A percentile compares a stretch with the other conserved stretches of the same genome.
These are phyloP conservation scores for Coriolopsis trogii DNA, from an alignment of 1,284 basidiomycete genomes.

Conservation along the genomic window DNA sequence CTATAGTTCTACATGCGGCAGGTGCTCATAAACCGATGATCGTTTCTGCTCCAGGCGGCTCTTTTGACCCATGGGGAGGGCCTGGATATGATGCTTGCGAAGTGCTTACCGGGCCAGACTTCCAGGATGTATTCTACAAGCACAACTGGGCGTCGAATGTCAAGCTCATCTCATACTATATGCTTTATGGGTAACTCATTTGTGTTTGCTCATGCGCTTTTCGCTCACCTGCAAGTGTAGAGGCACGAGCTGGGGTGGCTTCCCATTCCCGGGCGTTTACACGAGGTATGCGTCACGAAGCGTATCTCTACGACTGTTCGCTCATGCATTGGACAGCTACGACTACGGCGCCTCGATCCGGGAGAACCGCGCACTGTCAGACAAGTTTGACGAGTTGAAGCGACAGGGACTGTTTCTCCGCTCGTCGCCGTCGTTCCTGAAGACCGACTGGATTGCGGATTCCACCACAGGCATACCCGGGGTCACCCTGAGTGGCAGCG, in stretches of 20 bases:
- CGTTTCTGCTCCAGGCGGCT: conserved; percentile 52
- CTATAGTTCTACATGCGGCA: not conserved
- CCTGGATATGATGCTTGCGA: conserved; percentile 58
- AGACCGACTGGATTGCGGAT: conserved; percentile 76
- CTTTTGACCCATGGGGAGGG: conserved; percentile 77
- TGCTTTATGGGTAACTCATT: conserved; percentile 65
- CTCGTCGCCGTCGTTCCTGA: conserved; percentile 74
- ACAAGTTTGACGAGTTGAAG: conserved; percentile 77
- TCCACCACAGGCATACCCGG: conserved; percentile 50
- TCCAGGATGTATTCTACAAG: conserved; percentile 76
- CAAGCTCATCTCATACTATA: conserved; percentile 79
- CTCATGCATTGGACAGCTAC: conserved; percentile 48
- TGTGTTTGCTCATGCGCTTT: not conserved
- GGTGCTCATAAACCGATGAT: not conserved
- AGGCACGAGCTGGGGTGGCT: conserved; percentile 78
- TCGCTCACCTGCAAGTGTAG: conserved; percentile 54
- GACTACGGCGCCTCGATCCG: conserved; percentile 71
- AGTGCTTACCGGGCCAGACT: conserved; percentile 67
- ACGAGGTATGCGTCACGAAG: conserved; percentile 34
- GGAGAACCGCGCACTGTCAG: conserved; percentile 64
- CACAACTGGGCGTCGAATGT: conserved; percentile 78
- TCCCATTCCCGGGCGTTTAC: conserved; percentile 71
- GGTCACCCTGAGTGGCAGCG: conserved; percentile 51
- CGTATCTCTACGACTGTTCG: not conserved
- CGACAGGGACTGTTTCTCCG: conserved; percentile 75